phyloP scores from a whole-genome alignment of 176 grass and related monocot species.

The Triticum urartu region DNA sequence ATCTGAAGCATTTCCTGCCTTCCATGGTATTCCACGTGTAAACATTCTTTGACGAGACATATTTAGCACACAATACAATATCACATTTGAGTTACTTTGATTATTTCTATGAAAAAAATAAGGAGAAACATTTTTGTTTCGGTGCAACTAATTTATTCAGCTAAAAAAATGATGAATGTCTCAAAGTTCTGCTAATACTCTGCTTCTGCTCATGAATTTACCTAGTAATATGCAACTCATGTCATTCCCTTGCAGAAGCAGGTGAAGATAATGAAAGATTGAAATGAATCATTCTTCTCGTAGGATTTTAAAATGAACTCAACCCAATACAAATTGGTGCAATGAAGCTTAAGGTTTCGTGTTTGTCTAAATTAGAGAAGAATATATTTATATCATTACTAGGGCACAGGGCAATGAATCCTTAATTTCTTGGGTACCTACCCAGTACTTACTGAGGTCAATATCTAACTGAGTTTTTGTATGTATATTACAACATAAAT shows the following conservation, averaged over 20 bases:
- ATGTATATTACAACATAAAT: neutral
- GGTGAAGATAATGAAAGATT: slow-evolving; percentile 9
- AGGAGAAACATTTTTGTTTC: neutral
- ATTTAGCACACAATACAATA: slow-evolving; percentile 5
- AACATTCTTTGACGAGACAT: slow-evolving; percentile 5
- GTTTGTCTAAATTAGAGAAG: slow-evolving; percentile 11
- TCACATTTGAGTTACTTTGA: neutral
- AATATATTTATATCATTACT: neutral
- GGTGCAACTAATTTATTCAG: neutral
- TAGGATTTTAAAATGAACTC: slow-evolving; percentile 8
- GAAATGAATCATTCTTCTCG: neutral
- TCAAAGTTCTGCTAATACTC: neutral
- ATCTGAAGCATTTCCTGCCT: slow-evolving; percentile 14
- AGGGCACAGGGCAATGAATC: neutral
- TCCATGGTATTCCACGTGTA: neutral
- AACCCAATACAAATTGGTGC: neutral
- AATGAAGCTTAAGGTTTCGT: slow-evolving; percentile 24
- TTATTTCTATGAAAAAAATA: too few relatives aligned
- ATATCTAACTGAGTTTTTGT: neutral
- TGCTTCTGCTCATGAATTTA: slow-evolving; percentile 3
- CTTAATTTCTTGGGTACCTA: neutral
- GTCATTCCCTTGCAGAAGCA: slow-evolving; percentile 13
- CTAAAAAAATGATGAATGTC: slow-evolving; percentile 7
- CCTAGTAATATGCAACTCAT: neutral
- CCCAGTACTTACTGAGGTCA: neutral